Conservation (phyloP, 2,329 filamentous ascomycete species). For the Canariomyces notabilis region DNA sequence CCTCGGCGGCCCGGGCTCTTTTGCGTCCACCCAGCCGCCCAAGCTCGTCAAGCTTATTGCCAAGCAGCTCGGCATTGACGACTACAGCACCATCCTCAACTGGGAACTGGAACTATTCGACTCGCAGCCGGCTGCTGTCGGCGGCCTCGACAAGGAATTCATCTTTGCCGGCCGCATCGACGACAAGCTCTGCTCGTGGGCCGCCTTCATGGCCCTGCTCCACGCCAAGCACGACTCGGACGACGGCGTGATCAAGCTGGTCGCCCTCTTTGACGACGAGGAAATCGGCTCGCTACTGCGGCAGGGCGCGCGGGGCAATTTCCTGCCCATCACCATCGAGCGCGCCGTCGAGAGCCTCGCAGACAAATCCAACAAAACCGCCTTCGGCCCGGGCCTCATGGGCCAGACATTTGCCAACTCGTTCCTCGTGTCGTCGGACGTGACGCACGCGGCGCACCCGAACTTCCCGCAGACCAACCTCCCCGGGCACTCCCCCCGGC, state of each 20-base stretch:
- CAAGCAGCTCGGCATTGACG: conserved; percentile 66
- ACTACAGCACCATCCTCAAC: conserved; percentile 74
- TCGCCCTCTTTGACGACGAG: conserved; percentile 94
- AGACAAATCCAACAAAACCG: conserved; percentile 41
- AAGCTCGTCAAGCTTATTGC: conserved; percentile 80
- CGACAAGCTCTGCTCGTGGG: conserved; percentile 95
- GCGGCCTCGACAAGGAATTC: conserved; percentile 85
- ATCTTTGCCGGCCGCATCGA: conserved; percentile 95
- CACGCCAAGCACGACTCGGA: conserved; percentile 53
- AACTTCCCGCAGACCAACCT: conserved; percentile 87
- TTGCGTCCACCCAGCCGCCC: conserved; percentile 77
- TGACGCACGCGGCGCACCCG: conserved; percentile 89
- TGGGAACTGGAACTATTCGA: conserved; percentile 98
- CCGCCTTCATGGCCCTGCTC: conserved; percentile 78
- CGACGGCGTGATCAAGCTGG: conserved; percentile 75
- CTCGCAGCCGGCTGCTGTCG: conserved; percentile 74
- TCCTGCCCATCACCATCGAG: conserved; percentile 75
- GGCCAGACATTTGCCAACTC: conserved; percentile 84
- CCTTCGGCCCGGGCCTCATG: conserved; percentile 58
- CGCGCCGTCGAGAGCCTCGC: conserved; percentile 67
- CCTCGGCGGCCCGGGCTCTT: conserved; percentile 63
- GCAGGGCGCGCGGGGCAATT: conserved; percentile 86
- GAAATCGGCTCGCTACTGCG: conserved; percentile 89
- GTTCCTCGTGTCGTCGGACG: conserved; percentile 88
- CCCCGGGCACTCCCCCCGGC: conserved; percentile 74